These are phyloP conservation scores for Phytophthora cactorum DNA, from an alignment of 352 stramenopile genomes.

Conservation along the genomic window DNA sequence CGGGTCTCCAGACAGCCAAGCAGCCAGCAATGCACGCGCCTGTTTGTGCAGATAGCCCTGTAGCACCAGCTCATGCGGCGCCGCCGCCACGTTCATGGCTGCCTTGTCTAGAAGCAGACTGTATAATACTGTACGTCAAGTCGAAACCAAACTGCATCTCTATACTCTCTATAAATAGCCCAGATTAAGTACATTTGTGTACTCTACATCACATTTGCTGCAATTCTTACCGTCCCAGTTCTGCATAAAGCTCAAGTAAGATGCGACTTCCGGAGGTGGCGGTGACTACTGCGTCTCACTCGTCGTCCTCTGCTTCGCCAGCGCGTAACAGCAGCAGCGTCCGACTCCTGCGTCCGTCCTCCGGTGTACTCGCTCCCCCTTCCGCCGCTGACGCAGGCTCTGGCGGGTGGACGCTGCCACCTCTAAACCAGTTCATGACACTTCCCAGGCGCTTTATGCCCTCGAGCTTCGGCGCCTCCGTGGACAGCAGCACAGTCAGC, in stretches of 20 bases:
- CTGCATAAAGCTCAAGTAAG: background rate
- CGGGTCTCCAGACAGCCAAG: background rate
- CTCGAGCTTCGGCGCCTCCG: constrained; percentile 10
- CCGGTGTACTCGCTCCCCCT: constrained; percentile 3
- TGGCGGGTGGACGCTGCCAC: constrained; percentile 23
- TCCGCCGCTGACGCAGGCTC: constrained; percentile 2
- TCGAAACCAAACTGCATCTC: background rate
- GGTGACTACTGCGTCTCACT: constrained; percentile 7
- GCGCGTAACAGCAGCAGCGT: background rate
- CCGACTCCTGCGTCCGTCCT: constrained; percentile 3
- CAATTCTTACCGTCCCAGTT: no score
- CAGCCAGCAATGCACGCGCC: constrained; percentile 30
- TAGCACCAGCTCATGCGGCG: constrained; percentile 59
- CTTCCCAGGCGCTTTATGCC: constrained; percentile 33
- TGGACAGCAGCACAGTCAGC: constrained; percentile 3
- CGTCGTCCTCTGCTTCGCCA: constrained; percentile 5
- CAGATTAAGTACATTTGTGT: background rate
- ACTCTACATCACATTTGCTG: background rate
- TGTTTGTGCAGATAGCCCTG: constrained; percentile 90
- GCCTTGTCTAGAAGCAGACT: constrained; percentile 2
- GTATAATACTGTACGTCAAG: constrained; percentile 4
- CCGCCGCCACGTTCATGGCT: constrained; percentile 50
- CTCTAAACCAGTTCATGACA: constrained; percentile 46
- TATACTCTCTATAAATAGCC: background rate
- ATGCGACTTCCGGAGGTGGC: constrained; percentile 30